Evolutionary conservation across 768 basidiomycete genomes (phyloP), one percentile per base, ranked within the genome.

Genomic region (Crassisporium funariophilum): DNA sequence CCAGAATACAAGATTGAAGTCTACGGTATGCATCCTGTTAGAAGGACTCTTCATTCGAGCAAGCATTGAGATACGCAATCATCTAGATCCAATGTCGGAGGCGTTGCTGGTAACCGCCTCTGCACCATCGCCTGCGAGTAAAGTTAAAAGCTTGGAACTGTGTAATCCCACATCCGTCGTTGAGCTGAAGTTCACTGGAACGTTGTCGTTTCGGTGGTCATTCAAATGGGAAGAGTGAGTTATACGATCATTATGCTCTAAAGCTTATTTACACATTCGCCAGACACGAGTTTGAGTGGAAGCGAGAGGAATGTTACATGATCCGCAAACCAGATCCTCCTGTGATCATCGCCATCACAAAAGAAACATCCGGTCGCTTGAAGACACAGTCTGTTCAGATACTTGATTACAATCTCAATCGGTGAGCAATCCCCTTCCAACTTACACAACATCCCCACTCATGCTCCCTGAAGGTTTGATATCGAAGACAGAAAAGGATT

Each of bases 231-330:
- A 91, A 70, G 78, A 83, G 88, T 91, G 52, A 65, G 86, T 77
- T 10, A 21, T n/a, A 4, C 29, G n/a, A 34, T 10, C 16, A 31
- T 25, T 9, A 11, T n/a, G 15, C 15, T 22, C 15, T n/a, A 4
- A 19, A 24, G 19, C 31, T 46, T 39, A n/a, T 12, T 35, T 49
- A 22, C 17, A 23, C 22, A 33, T 24, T 21, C 13, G 27, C 20
- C 57, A 92, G 90, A 27, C 85, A 92, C 50, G 81, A 86, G 34
- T 91, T 89, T 52, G 90, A 91, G 59, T 93, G 91, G 90, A 87
- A 82, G 59, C 77, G 86, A 35, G 88, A 91, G 59, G 85, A 86
- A 54, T 91, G 89, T 65, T 91, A 76, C 64, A 80, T 92, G 65
- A 63, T 91, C 34, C 81, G 90, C 16, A 91, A 91, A 60, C 91